Base-by-base conservation (phyloP, 768 basidiomycete species). In the Mycena galericulata region DNA sequence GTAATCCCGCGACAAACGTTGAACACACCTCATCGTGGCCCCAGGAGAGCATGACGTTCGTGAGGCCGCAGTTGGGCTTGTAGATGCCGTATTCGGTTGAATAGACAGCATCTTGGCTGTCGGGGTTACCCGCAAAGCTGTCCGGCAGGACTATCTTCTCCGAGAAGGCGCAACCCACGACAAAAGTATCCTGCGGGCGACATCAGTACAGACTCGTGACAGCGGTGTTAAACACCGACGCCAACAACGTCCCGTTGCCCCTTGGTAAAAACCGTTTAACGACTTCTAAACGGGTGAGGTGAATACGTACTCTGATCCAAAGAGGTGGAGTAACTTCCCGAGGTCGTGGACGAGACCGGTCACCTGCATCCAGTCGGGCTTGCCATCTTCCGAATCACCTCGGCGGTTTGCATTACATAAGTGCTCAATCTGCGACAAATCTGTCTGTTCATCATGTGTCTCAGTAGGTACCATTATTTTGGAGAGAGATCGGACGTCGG, bases 201-300 rank as follows among this genome's bases (percentile, higher is more conserved):
- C 2, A 26, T 27, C 53, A 29, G n/a, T 4, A 46, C 50, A 96
- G n/a, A 72, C 68, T 38, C 27, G 32, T 71, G 45, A 38, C 30
- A 34, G 55, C 22, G n/a, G 26, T 53, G 57, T 17, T 18, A 54
- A 45, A 10, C 34, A 85, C 84, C 73, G 79, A 92, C 92, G 54
- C 95, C 96, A 29, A 97, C 96, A 53, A 97, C 95, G 70, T 96
- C 95, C 96, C 96, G 97, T 80, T 97, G 95, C 8, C 95, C 95
- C 24, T 59, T 67, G 40, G n/a, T 18, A 4, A 41, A 26, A 1
- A 26, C 17, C 32, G 15, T 11, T 50, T 3, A 40, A 14, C n/a
- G n/a, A n/a, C n/a, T n/a, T 2, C 82, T 24, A 91, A 83, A 12
- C 89, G 90, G 20, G 88, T 50, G 20, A 85, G 86, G 82, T 95